Evolutionary conservation across 2,329 filamentous ascomycete species (phyloP).

Genomic region (Xylariaceae sp.): DNA sequence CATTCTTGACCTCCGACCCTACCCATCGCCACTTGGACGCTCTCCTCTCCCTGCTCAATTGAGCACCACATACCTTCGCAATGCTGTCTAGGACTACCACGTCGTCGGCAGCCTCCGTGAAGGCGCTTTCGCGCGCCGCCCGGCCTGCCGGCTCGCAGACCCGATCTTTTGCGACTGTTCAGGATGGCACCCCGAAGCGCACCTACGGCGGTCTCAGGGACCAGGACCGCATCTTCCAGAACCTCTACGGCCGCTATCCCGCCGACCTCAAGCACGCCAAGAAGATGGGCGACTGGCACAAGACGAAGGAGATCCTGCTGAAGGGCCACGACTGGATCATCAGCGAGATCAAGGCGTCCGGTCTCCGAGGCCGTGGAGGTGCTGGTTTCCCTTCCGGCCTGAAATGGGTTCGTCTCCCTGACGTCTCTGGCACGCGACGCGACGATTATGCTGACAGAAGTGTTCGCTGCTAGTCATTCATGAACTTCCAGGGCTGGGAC

Average conservation of each 20-base stretch:
- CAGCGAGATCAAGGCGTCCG: conserved; percentile 92
- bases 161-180: conserved; percentile 75
- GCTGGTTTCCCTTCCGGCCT: conserved; percentile 96
- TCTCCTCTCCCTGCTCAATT: conserved; percentile 33
- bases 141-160: conserved; percentile 41
- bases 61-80: conserved; percentile 33
- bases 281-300: conserved; percentile 99
- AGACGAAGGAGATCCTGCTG: conserved; percentile 95
- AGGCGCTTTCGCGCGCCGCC: conserved; percentile 37
- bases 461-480: conserved; percentile 68
- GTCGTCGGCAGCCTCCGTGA: conserved; percentile 38
- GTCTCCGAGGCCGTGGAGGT: conserved; percentile 90
- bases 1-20: conserved; percentile 20
- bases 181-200: conserved; percentile 63
- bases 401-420: conserved; percentile 75
- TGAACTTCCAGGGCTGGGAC: conserved; percentile 99
- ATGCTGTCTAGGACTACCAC: conserved; percentile 43
- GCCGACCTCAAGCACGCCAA: conserved; percentile 87
- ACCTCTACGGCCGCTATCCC: conserved; percentile 90
- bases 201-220: conserved; percentile 85
- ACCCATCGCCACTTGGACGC: conserved; percentile 28
- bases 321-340: conserved; percentile 99
- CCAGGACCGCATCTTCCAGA: conserved; percentile 98
- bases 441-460: background rate
- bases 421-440: background rate